These are phyloP conservation scores for Magnaporthiopsis poae DNA, from an alignment of 2,329 filamentous ascomycete genomes.

Conservation along the genomic window DNA sequence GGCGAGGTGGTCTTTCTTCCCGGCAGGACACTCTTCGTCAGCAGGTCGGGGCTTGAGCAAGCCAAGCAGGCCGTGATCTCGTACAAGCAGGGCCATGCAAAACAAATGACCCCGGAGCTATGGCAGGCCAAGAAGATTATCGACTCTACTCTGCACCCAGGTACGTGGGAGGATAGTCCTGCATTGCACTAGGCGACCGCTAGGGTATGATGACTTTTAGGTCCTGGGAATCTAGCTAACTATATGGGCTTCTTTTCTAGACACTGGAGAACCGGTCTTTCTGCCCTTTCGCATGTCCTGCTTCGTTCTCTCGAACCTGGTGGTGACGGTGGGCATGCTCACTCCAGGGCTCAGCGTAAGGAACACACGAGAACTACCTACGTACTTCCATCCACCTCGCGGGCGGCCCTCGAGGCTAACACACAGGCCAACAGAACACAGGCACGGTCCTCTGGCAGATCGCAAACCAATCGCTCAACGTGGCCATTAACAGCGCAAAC, in stretches of 20 bases:
- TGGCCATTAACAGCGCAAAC: constrained; percentile 94
- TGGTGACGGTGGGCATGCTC: constrained; percentile 95
- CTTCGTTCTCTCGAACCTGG: constrained; percentile 84
- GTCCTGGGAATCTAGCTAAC: not conserved
- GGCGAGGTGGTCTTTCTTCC: not conserved
- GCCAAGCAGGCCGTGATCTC: constrained; percentile 72
- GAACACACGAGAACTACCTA: not conserved
- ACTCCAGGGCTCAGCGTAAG: constrained; percentile 70
- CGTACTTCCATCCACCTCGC: not conserved
- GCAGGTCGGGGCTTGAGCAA: constrained; percentile 66
- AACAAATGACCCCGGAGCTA: constrained; percentile 76
- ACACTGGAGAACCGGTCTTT: constrained; percentile 85
- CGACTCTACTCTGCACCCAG: constrained; percentile 89
- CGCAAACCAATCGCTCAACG: constrained; percentile 93
- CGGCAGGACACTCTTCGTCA: constrained; percentile 75
- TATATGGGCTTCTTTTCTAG: constrained; percentile 33
- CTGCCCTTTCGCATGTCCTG: constrained; percentile 95
- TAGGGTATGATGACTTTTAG: constrained; percentile 4
- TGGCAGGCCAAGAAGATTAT: constrained; percentile 97
- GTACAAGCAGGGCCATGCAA: constrained; percentile 77
- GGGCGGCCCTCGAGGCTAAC: not conserved
- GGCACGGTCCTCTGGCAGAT: constrained; percentile 92
- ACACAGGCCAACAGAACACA: constrained; percentile 51
- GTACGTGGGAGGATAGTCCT: constrained; percentile 37
- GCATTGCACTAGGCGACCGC: not conserved